Evolutionary conservation across 1,284 basidiomycete species (phyloP).

Genomic region (Apiotrichum gracile): DNA sequence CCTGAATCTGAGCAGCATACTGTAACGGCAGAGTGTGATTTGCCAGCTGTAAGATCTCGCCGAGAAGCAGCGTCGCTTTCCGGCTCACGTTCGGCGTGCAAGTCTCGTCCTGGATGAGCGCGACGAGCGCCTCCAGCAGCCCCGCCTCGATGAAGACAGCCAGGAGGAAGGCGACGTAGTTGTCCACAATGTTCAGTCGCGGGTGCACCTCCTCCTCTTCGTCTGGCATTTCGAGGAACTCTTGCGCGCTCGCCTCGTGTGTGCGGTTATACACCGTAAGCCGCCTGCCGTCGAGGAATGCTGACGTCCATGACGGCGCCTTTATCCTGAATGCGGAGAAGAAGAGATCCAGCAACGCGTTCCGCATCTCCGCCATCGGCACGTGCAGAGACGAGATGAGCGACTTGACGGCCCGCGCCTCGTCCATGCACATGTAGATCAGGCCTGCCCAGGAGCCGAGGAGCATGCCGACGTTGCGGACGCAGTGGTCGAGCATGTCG

Average conservation of each 20-base stretch:
- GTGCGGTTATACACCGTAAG: conserved; percentile 55
- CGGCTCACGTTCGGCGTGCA: conserved; percentile 58
- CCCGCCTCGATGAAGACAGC: conserved; percentile 82
- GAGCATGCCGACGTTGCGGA: conserved; percentile 74
- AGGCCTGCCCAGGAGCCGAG: conserved; percentile 89
- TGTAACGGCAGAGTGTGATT: conserved; percentile 81
- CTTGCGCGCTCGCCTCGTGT: conserved; percentile 32
- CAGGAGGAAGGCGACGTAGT: conserved; percentile 85
- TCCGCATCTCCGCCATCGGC: conserved; percentile 83
- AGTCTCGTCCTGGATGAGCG: conserved; percentile 66
- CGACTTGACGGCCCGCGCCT: conserved; percentile 75
- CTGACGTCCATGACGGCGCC: conserved; percentile 80
- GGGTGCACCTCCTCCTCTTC: conserved; percentile 53
- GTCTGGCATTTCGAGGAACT: conserved; percentile 24
- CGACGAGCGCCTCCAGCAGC: conserved; percentile 77
- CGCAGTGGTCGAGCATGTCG: conserved; percentile 69
- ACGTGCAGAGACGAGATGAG: conserved; percentile 81
- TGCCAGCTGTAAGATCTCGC: conserved; percentile 80
- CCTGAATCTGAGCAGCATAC: conserved; percentile 77
- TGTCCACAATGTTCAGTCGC: conserved; percentile 77
- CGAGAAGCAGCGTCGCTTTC: conserved; percentile 88
- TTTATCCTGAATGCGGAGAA: conserved; percentile 90
- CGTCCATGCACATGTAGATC: conserved; percentile 89
- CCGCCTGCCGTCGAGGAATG: conserved; percentile 78
- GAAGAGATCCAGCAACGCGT: conserved; percentile 86